Base-by-base conservation (phyloP, 495 filamentous ascomycete species). In the Tuber magnatum region DNA sequence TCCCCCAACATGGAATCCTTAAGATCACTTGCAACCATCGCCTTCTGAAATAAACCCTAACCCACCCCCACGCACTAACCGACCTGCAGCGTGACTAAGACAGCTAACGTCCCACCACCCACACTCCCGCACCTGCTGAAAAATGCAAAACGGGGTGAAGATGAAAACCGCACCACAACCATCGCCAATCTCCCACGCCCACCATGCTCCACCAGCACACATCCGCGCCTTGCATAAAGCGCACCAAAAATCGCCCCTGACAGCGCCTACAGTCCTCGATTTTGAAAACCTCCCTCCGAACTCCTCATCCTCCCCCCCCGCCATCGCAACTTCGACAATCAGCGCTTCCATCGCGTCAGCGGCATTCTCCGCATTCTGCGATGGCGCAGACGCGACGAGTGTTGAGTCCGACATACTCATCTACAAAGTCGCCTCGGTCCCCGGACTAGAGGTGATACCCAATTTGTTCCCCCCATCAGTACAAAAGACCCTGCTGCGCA, bases 381-480 rank as follows among this genome's bases (percentile, higher is more conserved):
- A 32, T 51, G 70, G 3, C 24, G 65, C 44, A 32, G 24, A 28
- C 7, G 2, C 35, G 41, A 32, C 10, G 68, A 32, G 28, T 41
- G 39, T 35, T 48, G 71, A 69, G 16, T 74, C 65, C 46, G 75
- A 80, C 41, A 72, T 77, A 39, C 61, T 65, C 10, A 69, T 80
- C 65, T 80, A 76, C n/a, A 70, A 74, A 4, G 78, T 82, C 20
- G 46, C 69, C 41, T 81, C 73, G 16, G 75, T 82, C 12, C 80
- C 81, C 24, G 81, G 81, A 73, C 86, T 97, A 18, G 86, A 89
- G 46, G 88, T 97, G 75, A 85, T 92, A 38, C 94, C 94, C 72
- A 87, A 87, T 16, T 82, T 97, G 0, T 84, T 97, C 46, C 91
- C 93, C 16, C 86, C 87, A 22, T 82, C 85, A 6, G 86, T 91